phyloP scores from a whole-genome alignment of 371 early-diverging fungal species.

The Spiromyces aspiralis region DNA sequence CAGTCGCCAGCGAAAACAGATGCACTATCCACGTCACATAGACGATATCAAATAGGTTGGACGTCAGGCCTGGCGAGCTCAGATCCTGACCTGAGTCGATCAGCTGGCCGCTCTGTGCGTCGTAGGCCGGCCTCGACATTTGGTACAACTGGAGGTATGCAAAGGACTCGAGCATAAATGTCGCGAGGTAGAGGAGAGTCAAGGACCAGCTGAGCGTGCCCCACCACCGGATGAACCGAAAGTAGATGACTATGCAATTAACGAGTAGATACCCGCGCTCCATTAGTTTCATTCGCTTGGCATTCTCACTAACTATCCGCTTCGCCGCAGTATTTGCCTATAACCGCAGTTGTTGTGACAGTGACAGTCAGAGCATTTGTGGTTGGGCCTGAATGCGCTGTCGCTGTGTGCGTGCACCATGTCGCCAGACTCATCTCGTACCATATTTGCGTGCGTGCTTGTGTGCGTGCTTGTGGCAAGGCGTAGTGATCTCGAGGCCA shows the following conservation, averaged over 20 bases:
- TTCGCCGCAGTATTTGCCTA: slow-evolving; percentile 67
- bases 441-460: too few relatives aligned
- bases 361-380: too few relatives aligned
- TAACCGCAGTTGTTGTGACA: too few relatives aligned
- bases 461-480: too few relatives aligned
- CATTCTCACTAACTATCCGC: slow-evolving; percentile 49
- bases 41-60: slow-evolving; percentile 72
- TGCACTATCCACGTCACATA: slow-evolving; percentile 71
- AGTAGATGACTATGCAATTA: slow-evolving; percentile 23
- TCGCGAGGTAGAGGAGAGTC: slow-evolving; percentile 7
- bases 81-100: slow-evolving; percentile 52
- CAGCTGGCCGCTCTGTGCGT: slow-evolving; percentile 36
- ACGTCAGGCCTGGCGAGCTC: slow-evolving; percentile 50
- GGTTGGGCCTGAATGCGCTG: too few relatives aligned
- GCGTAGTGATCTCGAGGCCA: too few relatives aligned
- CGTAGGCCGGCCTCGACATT: slow-evolving; percentile 33
- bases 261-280: slow-evolving; percentile 40
- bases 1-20: slow-evolving; percentile 44
- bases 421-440: too few relatives aligned
- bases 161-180: slow-evolving; percentile 10
- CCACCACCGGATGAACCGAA: slow-evolving; percentile 10
- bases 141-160: slow-evolving; percentile 14
- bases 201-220: slow-evolving; percentile 9
- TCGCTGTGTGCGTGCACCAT: too few relatives aligned
- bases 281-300: slow-evolving; percentile 37